Conservation (phyloP, 2,329 filamentous ascomycete species). For the Xylaria sp. region DNA sequence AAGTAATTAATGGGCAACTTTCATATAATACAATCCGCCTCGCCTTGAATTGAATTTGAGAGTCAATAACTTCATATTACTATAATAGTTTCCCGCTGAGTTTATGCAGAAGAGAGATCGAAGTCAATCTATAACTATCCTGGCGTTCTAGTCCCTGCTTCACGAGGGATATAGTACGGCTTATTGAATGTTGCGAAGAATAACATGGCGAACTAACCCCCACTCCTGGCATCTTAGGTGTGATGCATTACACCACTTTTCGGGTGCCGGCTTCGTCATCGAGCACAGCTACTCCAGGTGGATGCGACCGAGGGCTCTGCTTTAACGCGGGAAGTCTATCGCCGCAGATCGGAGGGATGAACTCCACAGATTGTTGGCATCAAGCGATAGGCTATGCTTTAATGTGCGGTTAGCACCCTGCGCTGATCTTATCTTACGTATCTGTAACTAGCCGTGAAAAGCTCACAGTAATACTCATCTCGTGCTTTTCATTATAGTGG, state of each 20-base stretch:
- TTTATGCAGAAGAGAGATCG: neutral
- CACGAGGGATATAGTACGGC: neutral
- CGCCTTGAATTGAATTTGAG: neutral
- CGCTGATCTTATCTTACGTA: neutral
- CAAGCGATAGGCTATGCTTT: neutral
- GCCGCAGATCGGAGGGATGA: conserved; percentile 16
- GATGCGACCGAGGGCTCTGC: neutral
- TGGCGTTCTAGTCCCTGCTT: neutral
- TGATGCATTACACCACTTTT: conserved; percentile 20
- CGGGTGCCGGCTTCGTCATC: neutral
- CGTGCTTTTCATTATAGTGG: neutral
- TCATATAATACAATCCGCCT: neutral
- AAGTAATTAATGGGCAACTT: neutral
- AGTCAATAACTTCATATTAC: neutral
- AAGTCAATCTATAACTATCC: neutral
- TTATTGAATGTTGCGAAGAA: neutral
- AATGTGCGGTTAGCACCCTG: neutral
- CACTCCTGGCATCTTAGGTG: conserved; percentile 15
- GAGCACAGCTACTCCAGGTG: neutral
- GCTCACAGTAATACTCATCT: neutral
- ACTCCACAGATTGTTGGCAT: neutral
- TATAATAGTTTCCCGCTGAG: neutral
- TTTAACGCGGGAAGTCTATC: neutral
- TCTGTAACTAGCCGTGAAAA: neutral
- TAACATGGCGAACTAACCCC: conserved; percentile 11